phyloP scores from a whole-genome alignment of 2,329 filamentous ascomycete species.

The Aspergillus luchuensis region DNA sequence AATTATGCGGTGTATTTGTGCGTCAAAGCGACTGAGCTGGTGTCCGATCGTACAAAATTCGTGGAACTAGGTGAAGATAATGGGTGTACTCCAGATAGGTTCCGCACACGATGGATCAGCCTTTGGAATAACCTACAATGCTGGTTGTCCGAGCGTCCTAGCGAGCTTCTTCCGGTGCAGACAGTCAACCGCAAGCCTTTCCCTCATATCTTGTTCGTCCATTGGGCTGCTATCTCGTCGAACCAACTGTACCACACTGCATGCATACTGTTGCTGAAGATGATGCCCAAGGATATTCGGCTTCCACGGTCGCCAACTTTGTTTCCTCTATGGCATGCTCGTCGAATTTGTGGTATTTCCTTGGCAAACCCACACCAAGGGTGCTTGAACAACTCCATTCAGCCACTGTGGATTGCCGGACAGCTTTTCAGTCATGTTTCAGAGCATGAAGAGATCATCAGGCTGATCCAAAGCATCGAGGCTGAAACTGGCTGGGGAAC shows the following conservation, averaged over 20 bases:
- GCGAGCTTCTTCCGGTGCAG: conserved; percentile 51
- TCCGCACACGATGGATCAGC: conserved; percentile 49
- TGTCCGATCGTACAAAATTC: conserved; percentile 53
- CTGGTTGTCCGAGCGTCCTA: conserved; percentile 52
- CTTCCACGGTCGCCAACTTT: conserved; percentile 24
- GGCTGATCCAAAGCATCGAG: conserved; percentile 53
- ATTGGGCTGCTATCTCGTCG: conserved; percentile 59
- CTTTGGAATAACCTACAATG: conserved; percentile 55
- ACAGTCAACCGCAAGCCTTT: conserved; percentile 51
- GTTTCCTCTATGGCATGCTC: conserved; percentile 58
- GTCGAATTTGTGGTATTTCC: conserved; percentile 59
- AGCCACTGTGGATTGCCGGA: conserved; percentile 60
- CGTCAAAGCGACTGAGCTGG: conserved; percentile 55
- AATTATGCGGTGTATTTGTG: conserved; percentile 62
- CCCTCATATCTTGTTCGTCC: conserved; percentile 55
- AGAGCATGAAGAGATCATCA: conserved; percentile 41
- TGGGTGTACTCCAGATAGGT: conserved; percentile 45
- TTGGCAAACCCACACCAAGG: conserved; percentile 58
- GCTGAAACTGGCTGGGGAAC: conserved; percentile 57
- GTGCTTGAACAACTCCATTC: conserved; percentile 60
- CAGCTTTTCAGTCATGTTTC: conserved; percentile 55
- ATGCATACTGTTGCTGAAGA: conserved; percentile 55
- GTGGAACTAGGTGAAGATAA: conserved; percentile 52
- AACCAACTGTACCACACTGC: conserved; percentile 62
- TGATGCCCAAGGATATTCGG: conserved; percentile 41